Base-by-base conservation (phyloP, 1,139 yeast genomes). In the Waltiozyma sp. region DNA sequence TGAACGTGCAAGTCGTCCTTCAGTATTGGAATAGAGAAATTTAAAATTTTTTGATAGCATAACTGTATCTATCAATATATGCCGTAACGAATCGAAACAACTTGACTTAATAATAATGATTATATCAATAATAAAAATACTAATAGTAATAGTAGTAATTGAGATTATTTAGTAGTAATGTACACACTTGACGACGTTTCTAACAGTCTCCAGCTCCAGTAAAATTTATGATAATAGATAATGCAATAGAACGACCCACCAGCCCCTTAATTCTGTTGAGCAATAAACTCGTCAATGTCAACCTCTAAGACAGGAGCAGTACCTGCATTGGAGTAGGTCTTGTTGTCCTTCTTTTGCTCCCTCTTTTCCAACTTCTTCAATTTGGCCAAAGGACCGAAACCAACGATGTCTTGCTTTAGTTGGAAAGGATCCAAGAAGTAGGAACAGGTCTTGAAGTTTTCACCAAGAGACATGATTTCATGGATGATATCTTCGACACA, bases 401-500 rank as follows among this genome's bases (percentile, higher is more conserved):
- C 93, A 46, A 74, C 70, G 40, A 80, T 77, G 38, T 87, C 91
- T 40, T 80, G 72, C 51, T 73, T 79, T 56, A 83, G 69, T 55
- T 71, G 67, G 65, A 83, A 82, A 38, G 94, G 93, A 48, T 72
- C 69, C 53, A 83, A 62, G 73, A 87, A 83, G 51, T 68, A 66
- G 47, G 73, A 68, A 47, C 79, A 75, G 31, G 63, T 61, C 51
- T 77, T 73, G 64, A 83, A 83, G 50, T 72, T 66, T 33, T 76
- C 84, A 23, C 87, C 82, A 52, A 81, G 58, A 18, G 77, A 62
- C 36, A 68, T 70, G 45, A 83, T 69, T 61, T 83, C 91, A 57
- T 80, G 86, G 45, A 83, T 74, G 46, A 83, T 69, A 62, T 83
- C 94, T 64, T 83, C 93, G 37, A 80, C 73, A 74, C 94, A 83